Conservation (phyloP, 2,329 filamentous ascomycete species). For the Cordyceps cicadae region DNA sequence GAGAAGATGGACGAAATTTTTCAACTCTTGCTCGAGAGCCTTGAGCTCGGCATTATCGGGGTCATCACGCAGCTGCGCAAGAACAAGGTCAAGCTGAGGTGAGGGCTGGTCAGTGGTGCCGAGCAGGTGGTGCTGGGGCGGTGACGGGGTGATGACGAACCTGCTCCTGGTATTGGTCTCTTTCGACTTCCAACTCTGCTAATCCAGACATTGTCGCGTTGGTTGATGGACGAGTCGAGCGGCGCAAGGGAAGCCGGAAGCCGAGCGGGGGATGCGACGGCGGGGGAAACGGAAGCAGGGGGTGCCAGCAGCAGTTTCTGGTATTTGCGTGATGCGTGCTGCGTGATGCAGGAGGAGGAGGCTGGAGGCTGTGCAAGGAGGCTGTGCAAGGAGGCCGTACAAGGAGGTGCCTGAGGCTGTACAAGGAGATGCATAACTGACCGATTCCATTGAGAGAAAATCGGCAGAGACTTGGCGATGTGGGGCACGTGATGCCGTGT, state of each 20-base stretch:
- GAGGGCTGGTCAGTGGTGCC: slow-evolving; percentile 11
- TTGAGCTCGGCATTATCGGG: slow-evolving; percentile 72
- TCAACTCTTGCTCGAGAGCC: slow-evolving; percentile 70
- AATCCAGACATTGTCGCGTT: slow-evolving; percentile 22
- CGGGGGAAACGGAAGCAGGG: not conserved
- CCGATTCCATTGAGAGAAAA: too few relatives aligned
- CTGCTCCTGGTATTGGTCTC: slow-evolving; percentile 49
- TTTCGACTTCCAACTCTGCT: slow-evolving; percentile 42
- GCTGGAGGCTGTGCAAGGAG: not conserved
- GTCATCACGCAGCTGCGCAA: slow-evolving; percentile 68
- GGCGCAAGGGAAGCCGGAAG: too few relatives aligned
- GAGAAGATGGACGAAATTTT: slow-evolving; percentile 70
- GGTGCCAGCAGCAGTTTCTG: not conserved
- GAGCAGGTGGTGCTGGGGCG: not conserved
- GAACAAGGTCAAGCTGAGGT: slow-evolving; percentile 65
- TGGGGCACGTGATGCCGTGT: slow-evolving; percentile 7
- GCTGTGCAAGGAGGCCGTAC: not conserved
- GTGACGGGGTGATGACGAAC: slow-evolving; percentile 27
- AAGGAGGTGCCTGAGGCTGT: too few relatives aligned
- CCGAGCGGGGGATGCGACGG: not conserved
- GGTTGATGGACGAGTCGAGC: not conserved
- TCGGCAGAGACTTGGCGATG: not conserved
- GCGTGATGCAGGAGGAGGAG: too few relatives aligned
- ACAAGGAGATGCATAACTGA: too few relatives aligned
- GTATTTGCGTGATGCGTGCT: not conserved